Percentiles rank a stretch among this genome's conserved stretches.
Conservation (phyloP, 2,329 filamentous ascomycete genomes). For the Fusarium pseudoanthophilum region DNA sequence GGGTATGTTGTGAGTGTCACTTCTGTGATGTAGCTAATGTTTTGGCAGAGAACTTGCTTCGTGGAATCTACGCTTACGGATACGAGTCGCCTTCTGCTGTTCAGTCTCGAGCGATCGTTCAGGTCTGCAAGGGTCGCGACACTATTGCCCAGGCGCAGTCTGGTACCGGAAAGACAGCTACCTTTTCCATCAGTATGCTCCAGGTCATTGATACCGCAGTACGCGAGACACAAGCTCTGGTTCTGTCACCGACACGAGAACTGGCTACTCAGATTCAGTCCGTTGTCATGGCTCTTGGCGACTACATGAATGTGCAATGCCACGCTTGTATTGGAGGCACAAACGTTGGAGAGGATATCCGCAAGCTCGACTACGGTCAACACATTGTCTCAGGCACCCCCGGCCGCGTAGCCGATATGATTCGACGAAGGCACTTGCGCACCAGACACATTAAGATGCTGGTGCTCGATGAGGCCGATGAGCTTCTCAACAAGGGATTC, state of each 20-base stretch:
- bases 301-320: slow-evolving; percentile 99
- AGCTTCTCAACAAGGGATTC: slow-evolving; percentile 89
- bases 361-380: slow-evolving; percentile 96
- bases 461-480: slow-evolving; percentile 70
- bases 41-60: slow-evolving; percentile 82
- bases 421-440: slow-evolving; percentile 65
- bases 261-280: slow-evolving; percentile 98
- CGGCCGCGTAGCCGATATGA: slow-evolving; percentile 83
- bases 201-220: slow-evolving; percentile 95
- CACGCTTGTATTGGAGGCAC: slow-evolving; percentile 98
- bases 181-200: slow-evolving; percentile 95
- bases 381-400: slow-evolving; percentile 98
- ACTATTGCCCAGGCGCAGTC: slow-evolving; percentile 99
- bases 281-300: slow-evolving; percentile 98
- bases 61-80: slow-evolving; percentile 97
- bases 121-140: slow-evolving; percentile 98
- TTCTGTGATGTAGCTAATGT: slow-evolving; percentile 22
- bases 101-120: slow-evolving; percentile 97
- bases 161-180: slow-evolving; percentile 95
- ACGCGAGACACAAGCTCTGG: slow-evolving; percentile 92
- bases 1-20: slow-evolving; percentile 55
- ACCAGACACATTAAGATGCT: slow-evolving; percentile 74
- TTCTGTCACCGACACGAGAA: slow-evolving; percentile 95
- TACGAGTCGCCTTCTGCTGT: slow-evolving; percentile 98
- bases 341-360: slow-evolving; percentile 97